phyloP scores from a whole-genome alignment of 2,329 filamentous ascomycete species.

The Fusarium transvaalense region DNA sequence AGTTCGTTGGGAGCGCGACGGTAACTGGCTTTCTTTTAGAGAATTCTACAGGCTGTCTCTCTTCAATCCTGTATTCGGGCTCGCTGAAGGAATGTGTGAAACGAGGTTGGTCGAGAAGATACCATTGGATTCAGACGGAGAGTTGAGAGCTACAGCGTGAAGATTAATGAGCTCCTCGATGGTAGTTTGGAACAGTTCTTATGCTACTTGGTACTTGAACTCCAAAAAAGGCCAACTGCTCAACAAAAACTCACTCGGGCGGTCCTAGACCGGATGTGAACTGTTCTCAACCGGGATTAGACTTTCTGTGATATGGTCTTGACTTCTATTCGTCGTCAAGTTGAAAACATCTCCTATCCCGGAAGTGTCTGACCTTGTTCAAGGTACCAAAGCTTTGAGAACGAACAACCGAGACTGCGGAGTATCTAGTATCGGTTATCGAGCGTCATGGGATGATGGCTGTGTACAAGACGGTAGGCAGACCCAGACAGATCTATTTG shows the following conservation, averaged over 20 bases:
- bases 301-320: no score
- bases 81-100: background rate
- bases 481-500: slow-evolving; percentile 1
- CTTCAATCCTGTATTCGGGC: background rate
- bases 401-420: no score
- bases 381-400: no score
- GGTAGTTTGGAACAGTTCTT: background rate
- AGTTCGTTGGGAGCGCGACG: background rate
- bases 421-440: background rate
- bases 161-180: background rate
- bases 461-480: background rate
- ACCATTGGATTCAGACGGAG: background rate
- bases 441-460: background rate
- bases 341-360: no score
- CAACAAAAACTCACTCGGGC: no score
- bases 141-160: background rate
- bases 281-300: no score
- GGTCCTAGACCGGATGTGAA: no score
- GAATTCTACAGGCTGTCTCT: background rate
- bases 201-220: no score
- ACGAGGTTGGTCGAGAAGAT: background rate
- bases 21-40: background rate
- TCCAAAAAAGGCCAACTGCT: no score
- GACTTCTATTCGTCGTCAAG: no score
- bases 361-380: no score